These are phyloP conservation scores for Spathaspora arborariae DNA, from an alignment of 805 yeast genomes.

Conservation along the genomic window DNA sequence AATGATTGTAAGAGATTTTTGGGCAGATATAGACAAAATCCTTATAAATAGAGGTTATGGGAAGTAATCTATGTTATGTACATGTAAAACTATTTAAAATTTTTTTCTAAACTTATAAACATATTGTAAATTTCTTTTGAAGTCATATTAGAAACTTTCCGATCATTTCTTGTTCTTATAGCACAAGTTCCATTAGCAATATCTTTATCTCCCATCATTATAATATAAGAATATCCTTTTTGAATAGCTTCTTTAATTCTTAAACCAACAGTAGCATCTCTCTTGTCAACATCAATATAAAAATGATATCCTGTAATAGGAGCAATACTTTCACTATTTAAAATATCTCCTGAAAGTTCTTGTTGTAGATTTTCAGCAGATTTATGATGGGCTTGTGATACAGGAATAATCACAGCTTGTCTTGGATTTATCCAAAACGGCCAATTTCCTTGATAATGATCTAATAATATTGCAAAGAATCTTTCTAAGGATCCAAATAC, in stretches of 20 bases:
- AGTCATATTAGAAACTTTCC: conserved; percentile 42
- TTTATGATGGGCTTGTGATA: conserved; percentile 56
- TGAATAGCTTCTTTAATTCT: conserved; percentile 75
- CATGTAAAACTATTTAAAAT: conserved; percentile 24
- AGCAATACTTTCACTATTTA: conserved; percentile 27
- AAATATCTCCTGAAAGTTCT: conserved; percentile 44
- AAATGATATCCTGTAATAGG: conserved; percentile 59
- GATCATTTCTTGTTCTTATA: conserved; percentile 54
- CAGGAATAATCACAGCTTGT: conserved; percentile 83
- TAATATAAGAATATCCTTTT: conserved; percentile 72
- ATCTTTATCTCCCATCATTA: conserved; percentile 89
- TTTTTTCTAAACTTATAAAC: conserved; percentile 58
- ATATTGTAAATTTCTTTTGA: conserved; percentile 47
- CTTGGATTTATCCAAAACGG: conserved; percentile 96
- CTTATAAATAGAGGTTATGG: conserved; percentile 64
- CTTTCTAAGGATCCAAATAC: conserved; percentile 93
- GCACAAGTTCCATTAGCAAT: conserved; percentile 55
- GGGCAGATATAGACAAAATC: conserved; percentile 79
- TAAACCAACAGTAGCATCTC: conserved; percentile 75
- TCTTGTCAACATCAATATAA: conserved; percentile 69
- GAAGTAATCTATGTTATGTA: conserved; percentile 9
- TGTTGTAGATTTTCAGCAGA: conserved; percentile 49
- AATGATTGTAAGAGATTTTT: conserved; percentile 78
- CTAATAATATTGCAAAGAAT: conserved; percentile 85
- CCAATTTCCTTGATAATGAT: conserved; percentile 91